These are phyloP conservation scores for Bacidia rubella DNA, from an alignment of 495 filamentous ascomycete genomes.

Conservation along the genomic window DNA sequence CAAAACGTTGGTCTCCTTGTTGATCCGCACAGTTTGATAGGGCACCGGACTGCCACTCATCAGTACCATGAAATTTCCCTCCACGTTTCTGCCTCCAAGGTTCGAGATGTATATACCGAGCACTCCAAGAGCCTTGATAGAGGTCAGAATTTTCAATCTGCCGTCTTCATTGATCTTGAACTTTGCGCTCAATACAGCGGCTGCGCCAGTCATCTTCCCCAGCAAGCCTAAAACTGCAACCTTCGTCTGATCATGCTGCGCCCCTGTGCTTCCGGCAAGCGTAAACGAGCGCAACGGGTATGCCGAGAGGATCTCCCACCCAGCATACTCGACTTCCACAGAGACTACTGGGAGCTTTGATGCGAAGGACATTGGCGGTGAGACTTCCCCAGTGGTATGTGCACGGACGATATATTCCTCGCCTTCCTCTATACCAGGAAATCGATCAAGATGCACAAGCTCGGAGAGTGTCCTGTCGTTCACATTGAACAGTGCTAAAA, in stretches of 20 bases:
- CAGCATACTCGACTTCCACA: constrained; percentile 45
- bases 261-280: constrained; percentile 15
- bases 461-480: constrained; percentile 42
- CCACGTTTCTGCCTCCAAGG: constrained; percentile 43
- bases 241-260: constrained; percentile 13
- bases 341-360: constrained; percentile 29
- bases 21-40: constrained; percentile 46
- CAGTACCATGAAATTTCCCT: constrained; percentile 59
- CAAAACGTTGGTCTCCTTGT: constrained; percentile 45
- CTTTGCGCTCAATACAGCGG: constrained; percentile 52
- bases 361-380: constrained; percentile 29
- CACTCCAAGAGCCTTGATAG: constrained; percentile 67
- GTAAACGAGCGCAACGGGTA: constrained; percentile 48
- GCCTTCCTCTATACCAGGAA: constrained; percentile 49
- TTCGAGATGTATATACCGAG: constrained; percentile 61
- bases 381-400: constrained; percentile 54
- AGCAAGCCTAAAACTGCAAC: constrained; percentile 69
- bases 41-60: constrained; percentile 61
- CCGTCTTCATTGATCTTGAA: constrained; percentile 45
- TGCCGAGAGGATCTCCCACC: constrained; percentile 72
- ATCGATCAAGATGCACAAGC: constrained; percentile 52
- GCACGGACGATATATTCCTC: constrained; percentile 56
- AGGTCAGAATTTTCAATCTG: constrained; percentile 44
- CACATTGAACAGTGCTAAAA: constrained; percentile 79
- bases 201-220: constrained; percentile 80